Percentiles rank a stretch among this genome's conserved stretches.
Conservation (phyloP, 2,329 filamentous ascomycete species). For the Microdochium nivale region DNA sequence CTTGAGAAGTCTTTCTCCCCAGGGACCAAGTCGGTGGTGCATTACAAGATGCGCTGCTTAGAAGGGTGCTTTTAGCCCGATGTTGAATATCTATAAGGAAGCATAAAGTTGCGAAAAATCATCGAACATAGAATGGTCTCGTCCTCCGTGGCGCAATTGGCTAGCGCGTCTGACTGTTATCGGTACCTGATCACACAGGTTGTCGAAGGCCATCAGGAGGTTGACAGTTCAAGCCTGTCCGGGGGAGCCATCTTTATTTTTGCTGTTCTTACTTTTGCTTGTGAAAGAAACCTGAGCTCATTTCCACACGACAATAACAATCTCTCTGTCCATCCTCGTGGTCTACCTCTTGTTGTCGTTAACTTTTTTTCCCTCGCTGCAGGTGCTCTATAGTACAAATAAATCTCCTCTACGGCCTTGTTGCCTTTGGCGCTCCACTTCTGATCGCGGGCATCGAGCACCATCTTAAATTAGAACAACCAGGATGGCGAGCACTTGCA, state of each 20-base stretch:
- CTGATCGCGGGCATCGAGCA: neutral
- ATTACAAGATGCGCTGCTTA: no score
- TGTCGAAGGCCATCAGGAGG: neutral
- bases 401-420: neutral
- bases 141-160: conserved; percentile 38
- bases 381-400: no score
- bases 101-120: neutral
- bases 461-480: neutral
- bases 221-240: conserved; percentile 1
- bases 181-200: neutral
- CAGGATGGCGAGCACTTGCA: no score
- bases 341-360: neutral
- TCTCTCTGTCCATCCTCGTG: neutral
- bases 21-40: no score
- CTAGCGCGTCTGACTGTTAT: conserved; percentile 54
- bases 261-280: neutral
- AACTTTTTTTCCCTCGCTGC: no score
- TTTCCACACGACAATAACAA: no score
- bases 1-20: no score
- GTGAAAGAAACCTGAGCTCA: no score
- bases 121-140: neutral
- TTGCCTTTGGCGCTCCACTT: neutral
- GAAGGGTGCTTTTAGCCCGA: no score
- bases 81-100: no score
- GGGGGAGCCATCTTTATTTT: neutral